Conservation (phyloP, 305 asterid genomes). For the Salvia sclarea region DNA sequence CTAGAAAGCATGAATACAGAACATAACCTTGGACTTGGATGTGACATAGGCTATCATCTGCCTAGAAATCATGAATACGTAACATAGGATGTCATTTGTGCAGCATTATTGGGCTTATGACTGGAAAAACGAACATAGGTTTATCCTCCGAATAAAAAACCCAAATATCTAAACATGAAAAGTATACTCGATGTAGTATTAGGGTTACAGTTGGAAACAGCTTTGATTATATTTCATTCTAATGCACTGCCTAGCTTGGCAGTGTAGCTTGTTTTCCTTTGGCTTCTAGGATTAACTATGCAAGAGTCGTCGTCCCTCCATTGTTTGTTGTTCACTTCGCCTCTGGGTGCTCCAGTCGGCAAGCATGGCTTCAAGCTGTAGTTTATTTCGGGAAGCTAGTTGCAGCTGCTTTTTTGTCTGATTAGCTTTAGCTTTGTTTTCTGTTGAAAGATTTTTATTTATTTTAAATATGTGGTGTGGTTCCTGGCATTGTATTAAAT, state of each 20-base stretch:
- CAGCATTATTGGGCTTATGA: not conserved
- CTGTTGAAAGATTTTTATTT: not conserved
- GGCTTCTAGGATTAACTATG: conserved; percentile 28
- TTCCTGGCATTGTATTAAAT: not conserved
- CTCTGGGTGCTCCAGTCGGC: conserved; percentile 10
- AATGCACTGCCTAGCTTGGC: conserved; percentile 21
- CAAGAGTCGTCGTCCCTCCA: conserved; percentile 11
- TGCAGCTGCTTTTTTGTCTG: not conserved
- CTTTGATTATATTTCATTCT: not conserved
- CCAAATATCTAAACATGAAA: not conserved
- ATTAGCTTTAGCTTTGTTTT: too few relatives aligned
- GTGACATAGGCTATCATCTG: not conserved
- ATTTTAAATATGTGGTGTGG: not conserved
- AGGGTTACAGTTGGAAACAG: not conserved
- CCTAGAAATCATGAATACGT: not conserved
- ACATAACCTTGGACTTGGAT: not conserved
- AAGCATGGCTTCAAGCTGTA: not conserved
- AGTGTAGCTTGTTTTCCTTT: conserved; percentile 20
- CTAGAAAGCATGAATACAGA: not conserved
- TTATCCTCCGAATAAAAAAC: not conserved
- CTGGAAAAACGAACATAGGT: not conserved
- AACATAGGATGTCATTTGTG: not conserved
- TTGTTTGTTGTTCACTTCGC: not conserved
- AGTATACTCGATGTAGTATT: not conserved
- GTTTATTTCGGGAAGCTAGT: not conserved